Base-by-base conservation (phyloP, 148 eudicot genomes). In the Arctostaphylos glauca region DNA sequence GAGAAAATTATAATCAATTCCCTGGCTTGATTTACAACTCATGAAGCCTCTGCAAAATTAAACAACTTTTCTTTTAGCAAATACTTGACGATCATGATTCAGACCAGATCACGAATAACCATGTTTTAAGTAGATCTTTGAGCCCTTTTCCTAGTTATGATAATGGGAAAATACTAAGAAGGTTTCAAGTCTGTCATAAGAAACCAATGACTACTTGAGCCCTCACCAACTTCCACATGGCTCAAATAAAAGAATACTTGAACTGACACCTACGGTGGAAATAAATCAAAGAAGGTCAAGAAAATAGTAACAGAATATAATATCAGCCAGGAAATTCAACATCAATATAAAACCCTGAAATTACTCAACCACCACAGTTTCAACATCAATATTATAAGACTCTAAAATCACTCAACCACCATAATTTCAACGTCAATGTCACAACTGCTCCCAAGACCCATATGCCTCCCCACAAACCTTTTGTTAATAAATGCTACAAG, bases 211-310 rank as follows among this genome's bases (percentile, higher is more conserved):
- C 55, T 31, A 75, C 14, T 62, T 12, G 49, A 64, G 44, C 75
- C 74, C 55, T 64, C 83, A 56, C 87, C 62, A 77, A 80, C 78
- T 82, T 46, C 70, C 81, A 83, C 19, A 6, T 62, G 49, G 55
- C 50, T 70, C 81, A 21, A 74, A 62, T 70, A 12, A 70, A 52
- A 74, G 16, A 80, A 71, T 76, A 80, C 81, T 74, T 87, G 44
- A 53, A 77, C 53, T 18, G 18, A 84, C 41, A 16, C 72, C 25
- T 54, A 70, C 48, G 6, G 19, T 13, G 50, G 4, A 47, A 48
- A 77, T 50, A 82, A 85, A 55, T 76, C 59, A 86, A 82, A 74
- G 55, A 53, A 71, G 41, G 44, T 43, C 10, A 47, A 56, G 7
- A 38, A 56, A 9, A 68, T 60, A 58, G 55, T 79, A 66, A 21